Percentiles rank a stretch among this genome's conserved stretches.
Conservation (phyloP, 345 rosid genomes). For the Citrus medica region DNA sequence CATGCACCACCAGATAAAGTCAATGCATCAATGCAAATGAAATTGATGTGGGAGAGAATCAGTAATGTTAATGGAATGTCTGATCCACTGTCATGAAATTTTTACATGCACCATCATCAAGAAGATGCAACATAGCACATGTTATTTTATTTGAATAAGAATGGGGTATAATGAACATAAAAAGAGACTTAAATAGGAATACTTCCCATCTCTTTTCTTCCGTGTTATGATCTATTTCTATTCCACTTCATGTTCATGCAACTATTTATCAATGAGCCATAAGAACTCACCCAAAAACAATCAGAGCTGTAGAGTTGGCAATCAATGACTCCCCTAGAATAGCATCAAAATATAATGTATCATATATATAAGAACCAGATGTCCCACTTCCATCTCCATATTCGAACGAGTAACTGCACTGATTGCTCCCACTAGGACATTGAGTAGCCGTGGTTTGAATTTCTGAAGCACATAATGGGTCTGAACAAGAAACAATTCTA, state of each 20-base stretch:
- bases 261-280: neutral
- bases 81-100: neutral
- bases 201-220: neutral
- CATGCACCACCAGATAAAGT: neutral
- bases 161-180: neutral
- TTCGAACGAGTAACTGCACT: conserved; percentile 77
- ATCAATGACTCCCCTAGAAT: conserved; percentile 58
- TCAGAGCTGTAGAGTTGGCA: conserved; percentile 78
- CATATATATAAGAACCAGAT: conserved; percentile 77
- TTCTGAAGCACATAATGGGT: conserved; percentile 44
- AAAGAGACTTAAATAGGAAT: neutral
- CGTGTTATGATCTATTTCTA: neutral
- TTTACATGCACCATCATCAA: neutral
- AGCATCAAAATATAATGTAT: conserved; percentile 64
- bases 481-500: conserved; percentile 55
- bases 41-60: neutral
- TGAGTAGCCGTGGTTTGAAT: conserved; percentile 63
- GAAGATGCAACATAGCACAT: neutral
- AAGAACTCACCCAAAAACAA: conserved; percentile 77
- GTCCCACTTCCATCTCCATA: conserved; percentile 99
- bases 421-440: conserved; percentile 61
- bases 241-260: neutral
- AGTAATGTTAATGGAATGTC: neutral
- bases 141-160: neutral
- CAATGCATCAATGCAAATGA: neutral